Evolutionary conservation across 257 asterid species (phyloP).

Genomic region (Solanum ossicruentum): DNA sequence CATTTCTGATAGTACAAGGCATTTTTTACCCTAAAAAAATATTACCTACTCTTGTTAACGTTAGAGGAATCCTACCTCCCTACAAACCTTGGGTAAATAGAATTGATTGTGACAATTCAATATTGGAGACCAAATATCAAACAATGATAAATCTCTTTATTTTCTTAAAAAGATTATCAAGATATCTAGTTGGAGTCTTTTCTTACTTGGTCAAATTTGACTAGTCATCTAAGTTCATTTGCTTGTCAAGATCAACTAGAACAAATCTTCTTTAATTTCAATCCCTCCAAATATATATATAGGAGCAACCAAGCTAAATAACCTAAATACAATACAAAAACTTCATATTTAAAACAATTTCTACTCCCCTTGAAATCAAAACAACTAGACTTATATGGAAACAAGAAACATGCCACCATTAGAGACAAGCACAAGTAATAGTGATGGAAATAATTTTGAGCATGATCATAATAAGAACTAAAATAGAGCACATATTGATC

Average conservation of each 20-base stretch:
- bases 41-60: too few species aligned
- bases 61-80: neutral
- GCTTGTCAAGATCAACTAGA: neutral
- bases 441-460: neutral
- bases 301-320: neutral
- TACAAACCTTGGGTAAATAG: neutral
- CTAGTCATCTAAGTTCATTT: neutral
- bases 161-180: neutral
- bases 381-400: neutral
- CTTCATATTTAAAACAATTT: neutral
- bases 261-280: neutral
- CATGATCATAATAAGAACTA: slow-evolving; percentile 22
- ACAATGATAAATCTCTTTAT: neutral
- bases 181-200: neutral
- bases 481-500: slow-evolving; percentile 36
- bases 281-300: too few species aligned
- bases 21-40: too few species aligned
- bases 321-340: neutral
- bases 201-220: neutral
- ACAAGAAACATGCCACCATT: neutral
- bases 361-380: neutral
- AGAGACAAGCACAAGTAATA: neutral
- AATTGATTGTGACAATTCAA: neutral
- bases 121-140: neutral
- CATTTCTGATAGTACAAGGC: too few species aligned